A percentile compares a stretch with the other conserved stretches of the same genome.
Conservation (phyloP, 192 early-diverging fungal genomes). For the Radiomyces spectabilis region DNA sequence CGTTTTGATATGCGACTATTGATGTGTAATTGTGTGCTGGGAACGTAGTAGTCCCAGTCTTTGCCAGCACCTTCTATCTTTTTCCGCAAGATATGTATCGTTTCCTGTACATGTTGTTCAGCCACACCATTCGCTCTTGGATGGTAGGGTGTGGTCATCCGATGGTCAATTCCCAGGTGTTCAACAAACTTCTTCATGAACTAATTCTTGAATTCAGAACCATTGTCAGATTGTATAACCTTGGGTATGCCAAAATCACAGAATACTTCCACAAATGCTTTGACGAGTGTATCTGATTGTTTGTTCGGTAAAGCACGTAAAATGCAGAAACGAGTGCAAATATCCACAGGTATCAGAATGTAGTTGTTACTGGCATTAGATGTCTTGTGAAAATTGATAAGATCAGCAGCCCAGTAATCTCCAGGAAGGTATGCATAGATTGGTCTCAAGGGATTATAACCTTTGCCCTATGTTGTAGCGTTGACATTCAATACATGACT, state of each 20-base stretch:
- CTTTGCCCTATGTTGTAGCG: conserved; percentile 18
- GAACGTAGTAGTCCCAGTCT: conserved; percentile 26
- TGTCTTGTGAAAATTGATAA: not conserved
- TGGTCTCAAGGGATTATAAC: conserved; percentile 17
- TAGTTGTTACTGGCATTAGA: not conserved
- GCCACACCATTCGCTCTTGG: conserved; percentile 37
- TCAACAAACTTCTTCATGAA: conserved; percentile 12
- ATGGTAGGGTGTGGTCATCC: conserved; percentile 33
- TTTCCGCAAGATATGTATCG: conserved; percentile 22
- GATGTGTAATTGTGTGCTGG: too few relatives aligned
- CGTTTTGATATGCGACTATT: conserved; percentile 26
- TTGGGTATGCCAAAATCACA: conserved; percentile 22
- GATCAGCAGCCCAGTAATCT: conserved; percentile 25
- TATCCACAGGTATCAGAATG: conserved; percentile 17
- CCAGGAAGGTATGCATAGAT: conserved; percentile 19
- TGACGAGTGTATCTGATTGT: not conserved
- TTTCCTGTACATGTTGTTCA: conserved; percentile 26
- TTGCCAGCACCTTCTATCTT: conserved; percentile 7
- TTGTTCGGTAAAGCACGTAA: conserved; percentile 7
- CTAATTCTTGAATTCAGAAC: conserved; percentile 36
- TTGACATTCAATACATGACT: conserved; percentile 17
- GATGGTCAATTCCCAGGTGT: conserved; percentile 16
- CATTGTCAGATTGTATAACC: conserved; percentile 30
- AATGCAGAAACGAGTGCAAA: conserved; percentile 24
- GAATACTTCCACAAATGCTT: conserved; percentile 5